A percentile compares a stretch with the other conserved stretches of the same genome.
Evolutionary conservation across 257 asterid genomes (phyloP).

Genomic region (Agastache rugosa): DNA sequence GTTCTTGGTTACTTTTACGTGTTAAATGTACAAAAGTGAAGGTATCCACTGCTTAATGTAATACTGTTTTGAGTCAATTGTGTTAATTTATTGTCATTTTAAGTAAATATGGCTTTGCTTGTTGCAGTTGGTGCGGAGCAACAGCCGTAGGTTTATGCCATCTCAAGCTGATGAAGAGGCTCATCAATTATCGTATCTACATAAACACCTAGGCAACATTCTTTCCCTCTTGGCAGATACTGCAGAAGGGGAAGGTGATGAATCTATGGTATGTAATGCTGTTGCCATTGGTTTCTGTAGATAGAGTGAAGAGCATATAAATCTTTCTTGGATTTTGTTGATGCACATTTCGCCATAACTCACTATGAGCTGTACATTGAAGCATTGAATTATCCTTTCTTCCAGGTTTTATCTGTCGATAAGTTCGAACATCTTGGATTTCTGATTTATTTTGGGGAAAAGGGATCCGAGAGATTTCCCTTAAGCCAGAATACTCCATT

Average conservation of each 20-base stretch:
- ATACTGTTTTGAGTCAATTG: conserved; percentile 35
- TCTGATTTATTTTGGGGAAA: conserved; percentile 84
- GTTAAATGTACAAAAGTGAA: background rate
- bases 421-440: conserved; percentile 84
- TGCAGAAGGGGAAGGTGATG: conserved; percentile 76
- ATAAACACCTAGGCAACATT: conserved; percentile 84
- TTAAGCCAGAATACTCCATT: conserved; percentile 90
- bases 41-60: background rate
- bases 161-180: conserved; percentile 97
- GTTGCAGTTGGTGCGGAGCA: conserved; percentile 95
- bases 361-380: conserved; percentile 26
- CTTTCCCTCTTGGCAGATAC: conserved; percentile 87
- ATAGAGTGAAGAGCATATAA: conserved; percentile 18
- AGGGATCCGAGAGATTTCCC: conserved; percentile 68
- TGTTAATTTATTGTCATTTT: conserved; percentile 35
- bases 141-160: conserved; percentile 92
- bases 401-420: conserved; percentile 83
- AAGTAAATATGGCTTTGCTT: conserved; percentile 27
- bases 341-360: conserved; percentile 4
- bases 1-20: conserved; percentile 6
- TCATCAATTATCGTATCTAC: conserved; percentile 92
- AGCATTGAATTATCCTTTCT: conserved; percentile 30
- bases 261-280: conserved; percentile 70
- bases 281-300: conserved; percentile 28
- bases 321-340: conserved; percentile 19